phyloP scores from a whole-genome alignment of 164 flowering plant genomes.

The Vitis labrusca region DNA sequence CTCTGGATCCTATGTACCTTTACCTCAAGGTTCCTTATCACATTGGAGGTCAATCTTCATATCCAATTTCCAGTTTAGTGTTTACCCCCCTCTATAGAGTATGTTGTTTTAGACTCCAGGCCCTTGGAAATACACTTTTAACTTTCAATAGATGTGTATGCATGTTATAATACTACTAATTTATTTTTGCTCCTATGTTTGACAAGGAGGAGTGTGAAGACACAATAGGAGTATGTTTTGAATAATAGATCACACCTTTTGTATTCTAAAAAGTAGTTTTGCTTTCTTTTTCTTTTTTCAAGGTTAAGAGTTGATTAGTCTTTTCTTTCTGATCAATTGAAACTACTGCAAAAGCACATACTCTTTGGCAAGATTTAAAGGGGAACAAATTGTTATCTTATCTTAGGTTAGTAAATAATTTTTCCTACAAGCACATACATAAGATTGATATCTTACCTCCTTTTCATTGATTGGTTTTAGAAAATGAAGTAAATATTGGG shows the following conservation, averaged over 20 bases:
- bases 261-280: background rate
- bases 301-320: background rate
- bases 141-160: background rate
- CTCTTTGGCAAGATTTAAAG: conserved; percentile 82
- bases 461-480: conserved; percentile 60
- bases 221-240: conserved; percentile 68
- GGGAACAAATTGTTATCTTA: conserved; percentile 85
- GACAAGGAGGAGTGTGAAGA: conserved; percentile 91
- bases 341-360: conserved; percentile 88
- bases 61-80: conserved; percentile 86
- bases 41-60: conserved; percentile 87
- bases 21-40: conserved; percentile 80
- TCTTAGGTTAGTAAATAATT: conserved; percentile 65
- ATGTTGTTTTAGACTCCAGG: conserved; percentile 19
- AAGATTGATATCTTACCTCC: background rate
- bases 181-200: conserved; percentile 12
- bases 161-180: background rate
- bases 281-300: too few relatives aligned
- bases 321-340: conserved; percentile 48
- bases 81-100: conserved; percentile 97
- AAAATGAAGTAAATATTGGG: conserved; percentile 88
- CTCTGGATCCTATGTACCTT: background rate
- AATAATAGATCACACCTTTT: background rate
- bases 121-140: background rate
- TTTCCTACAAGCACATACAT: background rate